These are phyloP conservation scores for Capronia epimyces DNA, from an alignment of 2,329 filamentous ascomycete genomes.

Conservation along the genomic window DNA sequence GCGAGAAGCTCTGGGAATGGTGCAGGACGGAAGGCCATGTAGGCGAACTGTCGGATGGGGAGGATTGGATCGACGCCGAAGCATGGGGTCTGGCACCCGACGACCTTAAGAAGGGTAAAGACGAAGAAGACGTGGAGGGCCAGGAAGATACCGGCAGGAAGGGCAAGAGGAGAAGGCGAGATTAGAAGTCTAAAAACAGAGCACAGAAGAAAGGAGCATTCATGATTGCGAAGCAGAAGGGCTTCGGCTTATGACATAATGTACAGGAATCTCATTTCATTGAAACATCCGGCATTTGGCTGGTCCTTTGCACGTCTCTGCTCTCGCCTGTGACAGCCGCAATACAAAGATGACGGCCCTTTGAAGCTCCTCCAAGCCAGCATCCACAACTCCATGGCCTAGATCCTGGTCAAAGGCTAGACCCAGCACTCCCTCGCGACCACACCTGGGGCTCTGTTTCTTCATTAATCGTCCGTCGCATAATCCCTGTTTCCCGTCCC, in stretches of 20 bases:
- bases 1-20: slow-evolving; percentile 55
- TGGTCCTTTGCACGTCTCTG: neutral
- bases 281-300: neutral
- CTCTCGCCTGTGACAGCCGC: too few species aligned
- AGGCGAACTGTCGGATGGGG: slow-evolving; percentile 62
- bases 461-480: neutral
- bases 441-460: too few species aligned
- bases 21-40: slow-evolving; percentile 59
- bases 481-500: neutral
- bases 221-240: neutral
- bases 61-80: slow-evolving; percentile 62
- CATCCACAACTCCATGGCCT: neutral
- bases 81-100: slow-evolving; percentile 54
- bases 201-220: neutral
- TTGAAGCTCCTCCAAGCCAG: neutral
- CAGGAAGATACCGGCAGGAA: slow-evolving; percentile 30
- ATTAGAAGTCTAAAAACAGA: slow-evolving; percentile 17
- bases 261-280: neutral
- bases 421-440: too few species aligned
- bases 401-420: neutral
- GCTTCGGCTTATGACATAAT: neutral
- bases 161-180: slow-evolving; percentile 24
- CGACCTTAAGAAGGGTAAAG: slow-evolving; percentile 56
- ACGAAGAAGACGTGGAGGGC: slow-evolving; percentile 51
- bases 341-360: neutral